These are phyloP conservation scores for Heterobasidion occidentale DNA, from an alignment of 1,284 basidiomycete species.

Conservation along the genomic window DNA sequence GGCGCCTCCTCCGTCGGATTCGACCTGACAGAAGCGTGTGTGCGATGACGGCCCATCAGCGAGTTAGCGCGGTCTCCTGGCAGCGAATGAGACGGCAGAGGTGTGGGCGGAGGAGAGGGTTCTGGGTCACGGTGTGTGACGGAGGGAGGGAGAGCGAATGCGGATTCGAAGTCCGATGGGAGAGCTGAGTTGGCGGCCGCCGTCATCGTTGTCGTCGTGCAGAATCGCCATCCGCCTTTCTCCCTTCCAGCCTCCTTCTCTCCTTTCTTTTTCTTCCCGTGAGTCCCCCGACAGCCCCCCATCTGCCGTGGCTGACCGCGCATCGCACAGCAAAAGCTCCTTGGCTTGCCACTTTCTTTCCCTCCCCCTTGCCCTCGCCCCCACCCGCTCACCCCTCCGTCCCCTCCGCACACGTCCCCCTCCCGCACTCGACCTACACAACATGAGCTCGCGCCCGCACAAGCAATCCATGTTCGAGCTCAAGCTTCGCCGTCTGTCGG, in stretches of 20 bases:
- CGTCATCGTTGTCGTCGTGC: background rate
- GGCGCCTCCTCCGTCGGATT: background rate
- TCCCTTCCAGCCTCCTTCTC: background rate
- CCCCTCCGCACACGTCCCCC: background rate
- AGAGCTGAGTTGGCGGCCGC: background rate
- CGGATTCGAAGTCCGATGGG: background rate
- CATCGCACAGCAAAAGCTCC: background rate
- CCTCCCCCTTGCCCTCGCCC: no score
- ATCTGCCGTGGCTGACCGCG: no score
- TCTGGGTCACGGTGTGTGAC: no score
- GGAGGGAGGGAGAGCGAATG: no score
- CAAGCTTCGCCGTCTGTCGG: slow-evolving; percentile 86
- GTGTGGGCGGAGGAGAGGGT: no score
- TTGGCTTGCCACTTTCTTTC: slow-evolving; percentile 1
- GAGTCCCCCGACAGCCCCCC: background rate
- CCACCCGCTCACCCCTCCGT: background rate
- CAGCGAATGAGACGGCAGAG: no score
- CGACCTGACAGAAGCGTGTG: background rate
- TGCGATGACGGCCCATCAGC: background rate
- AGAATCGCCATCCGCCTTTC: background rate
- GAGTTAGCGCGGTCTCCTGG: background rate
- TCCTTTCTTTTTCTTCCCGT: background rate
- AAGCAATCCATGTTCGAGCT: slow-evolving; percentile 94
- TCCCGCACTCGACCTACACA: background rate
- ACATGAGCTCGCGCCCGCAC: slow-evolving; percentile 54